phyloP scores from a whole-genome alignment of 352 stramenopile species.

The Lagenidium sp. region DNA sequence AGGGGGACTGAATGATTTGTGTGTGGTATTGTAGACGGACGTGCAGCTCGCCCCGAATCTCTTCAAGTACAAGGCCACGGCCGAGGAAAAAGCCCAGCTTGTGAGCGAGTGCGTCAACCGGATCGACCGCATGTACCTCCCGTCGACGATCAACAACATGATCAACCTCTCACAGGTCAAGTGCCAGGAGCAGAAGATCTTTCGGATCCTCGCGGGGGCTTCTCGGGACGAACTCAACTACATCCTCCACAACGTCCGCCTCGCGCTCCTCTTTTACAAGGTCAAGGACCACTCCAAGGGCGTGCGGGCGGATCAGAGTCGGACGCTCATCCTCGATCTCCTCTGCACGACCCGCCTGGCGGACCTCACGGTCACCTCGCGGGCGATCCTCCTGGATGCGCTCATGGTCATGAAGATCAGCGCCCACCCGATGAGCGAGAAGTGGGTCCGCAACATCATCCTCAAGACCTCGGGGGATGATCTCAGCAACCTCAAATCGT shows the following conservation, averaged over 20 bases:
- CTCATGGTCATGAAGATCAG: conserved; percentile 97
- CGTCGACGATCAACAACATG: conserved; percentile 87
- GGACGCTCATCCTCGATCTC: conserved; percentile 93
- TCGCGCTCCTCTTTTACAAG: conserved; percentile 98
- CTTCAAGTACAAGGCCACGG: conserved; percentile 77
- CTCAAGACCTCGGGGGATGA: conserved; percentile 94
- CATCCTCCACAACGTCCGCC: conserved; percentile 91
- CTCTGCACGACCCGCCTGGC: conserved; percentile 90
- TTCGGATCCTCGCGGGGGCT: conserved; percentile 91
- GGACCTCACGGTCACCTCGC: conserved; percentile 89
- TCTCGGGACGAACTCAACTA: conserved; percentile 96
- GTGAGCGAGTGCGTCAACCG: conserved; percentile 58
- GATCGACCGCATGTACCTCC: conserved; percentile 80
- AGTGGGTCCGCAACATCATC: conserved; percentile 97
- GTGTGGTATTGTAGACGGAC: not conserved
- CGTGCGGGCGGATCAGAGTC: conserved; percentile 63
- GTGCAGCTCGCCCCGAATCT: conserved; percentile 35
- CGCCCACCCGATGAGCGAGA: conserved; percentile 89
- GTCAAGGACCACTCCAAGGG: conserved; percentile 89
- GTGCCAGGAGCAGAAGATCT: conserved; percentile 92
- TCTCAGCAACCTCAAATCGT: conserved; percentile 94
- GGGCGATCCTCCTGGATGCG: conserved; percentile 91
- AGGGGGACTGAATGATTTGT: not conserved
- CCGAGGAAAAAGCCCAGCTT: conserved; percentile 69
- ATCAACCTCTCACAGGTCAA: conserved; percentile 76